These are phyloP conservation scores for Tritrichomonas musculus DNA, from an alignment of 208 protist species.

Conservation along the genomic window DNA sequence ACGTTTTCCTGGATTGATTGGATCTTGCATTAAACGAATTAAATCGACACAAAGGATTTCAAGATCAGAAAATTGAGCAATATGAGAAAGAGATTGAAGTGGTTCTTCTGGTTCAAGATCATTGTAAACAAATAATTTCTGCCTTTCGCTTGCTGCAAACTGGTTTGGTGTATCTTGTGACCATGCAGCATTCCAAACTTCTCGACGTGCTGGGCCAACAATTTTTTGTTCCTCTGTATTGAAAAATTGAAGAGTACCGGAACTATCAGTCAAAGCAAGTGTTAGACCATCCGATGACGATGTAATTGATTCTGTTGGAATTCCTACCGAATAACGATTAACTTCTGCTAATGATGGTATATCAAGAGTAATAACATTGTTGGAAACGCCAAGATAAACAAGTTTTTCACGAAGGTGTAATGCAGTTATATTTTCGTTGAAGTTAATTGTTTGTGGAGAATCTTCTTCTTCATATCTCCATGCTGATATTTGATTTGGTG, in stretches of 20 bases:
- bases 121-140: constrained; percentile 64
- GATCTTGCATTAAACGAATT: constrained; percentile 79
- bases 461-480: constrained; percentile 19
- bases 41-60: constrained; percentile 71
- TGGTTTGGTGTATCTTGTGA: constrained; percentile 70
- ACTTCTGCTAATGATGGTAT: neutral
- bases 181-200: neutral
- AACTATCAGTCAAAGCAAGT: neutral
- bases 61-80: constrained; percentile 78
- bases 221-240: neutral
- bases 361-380: neutral
- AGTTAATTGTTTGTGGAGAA: neutral
- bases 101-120: constrained; percentile 73
- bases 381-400: neutral
- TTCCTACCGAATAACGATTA: neutral
- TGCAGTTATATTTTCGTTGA: neutral
- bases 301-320: neutral
- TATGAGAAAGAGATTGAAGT: constrained; percentile 55
- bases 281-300: neutral
- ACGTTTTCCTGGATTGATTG: constrained; percentile 70
- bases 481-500: neutral
- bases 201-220: neutral
- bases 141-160: constrained; percentile 73
- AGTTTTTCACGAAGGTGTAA: neutral
- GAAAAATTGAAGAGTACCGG: neutral